Percentiles rank a stretch among this genome's conserved stretches.
Evolutionary conservation across 2,329 filamentous ascomycete genomes (phyloP).

Genomic region (Sphaerostilbella broomeana): DNA sequence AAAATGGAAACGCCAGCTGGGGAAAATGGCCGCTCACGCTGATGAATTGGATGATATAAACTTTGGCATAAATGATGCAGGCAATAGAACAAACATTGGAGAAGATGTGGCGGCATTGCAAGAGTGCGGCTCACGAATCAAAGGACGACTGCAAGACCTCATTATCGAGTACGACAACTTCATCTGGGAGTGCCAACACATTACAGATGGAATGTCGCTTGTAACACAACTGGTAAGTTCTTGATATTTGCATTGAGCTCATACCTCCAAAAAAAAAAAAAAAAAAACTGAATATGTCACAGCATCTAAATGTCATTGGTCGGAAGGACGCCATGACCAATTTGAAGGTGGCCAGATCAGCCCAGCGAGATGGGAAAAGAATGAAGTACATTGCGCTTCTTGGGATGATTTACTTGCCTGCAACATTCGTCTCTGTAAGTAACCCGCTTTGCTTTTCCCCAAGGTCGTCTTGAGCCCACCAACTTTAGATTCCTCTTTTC

Average conservation of each 20-base stretch:
- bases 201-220: slow-evolving; percentile 15
- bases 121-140: slow-evolving; percentile 2
- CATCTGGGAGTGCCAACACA: slow-evolving; percentile 14
- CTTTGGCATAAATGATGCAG: neutral
- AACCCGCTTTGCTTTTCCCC: too few species aligned
- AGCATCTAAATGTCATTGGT: slow-evolving; percentile 1
- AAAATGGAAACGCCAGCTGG: slow-evolving; percentile 18
- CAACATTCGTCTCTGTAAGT: slow-evolving; percentile 22
- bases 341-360: slow-evolving; percentile 12
- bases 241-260: too few species aligned
- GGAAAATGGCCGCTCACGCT: slow-evolving; percentile 17
- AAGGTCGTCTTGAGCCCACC: too few species aligned
- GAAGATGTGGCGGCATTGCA: neutral
- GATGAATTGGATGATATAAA: slow-evolving; percentile 8
- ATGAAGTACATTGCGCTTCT: slow-evolving; percentile 17
- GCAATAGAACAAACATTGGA: neutral
- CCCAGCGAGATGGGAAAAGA: slow-evolving; percentile 13
- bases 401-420: slow-evolving; percentile 22
- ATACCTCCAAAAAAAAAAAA: too few species aligned
- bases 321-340: slow-evolving; percentile 15
- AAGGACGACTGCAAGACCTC: slow-evolving; percentile 13
- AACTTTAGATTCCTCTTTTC: neutral
- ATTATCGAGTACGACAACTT: slow-evolving; percentile 16
- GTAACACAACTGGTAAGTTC: slow-evolving; percentile 15
- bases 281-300: too few species aligned